phyloP scores from a whole-genome alignment of 2,329 filamentous ascomycete genomes.

The Fusarium devonianum region DNA sequence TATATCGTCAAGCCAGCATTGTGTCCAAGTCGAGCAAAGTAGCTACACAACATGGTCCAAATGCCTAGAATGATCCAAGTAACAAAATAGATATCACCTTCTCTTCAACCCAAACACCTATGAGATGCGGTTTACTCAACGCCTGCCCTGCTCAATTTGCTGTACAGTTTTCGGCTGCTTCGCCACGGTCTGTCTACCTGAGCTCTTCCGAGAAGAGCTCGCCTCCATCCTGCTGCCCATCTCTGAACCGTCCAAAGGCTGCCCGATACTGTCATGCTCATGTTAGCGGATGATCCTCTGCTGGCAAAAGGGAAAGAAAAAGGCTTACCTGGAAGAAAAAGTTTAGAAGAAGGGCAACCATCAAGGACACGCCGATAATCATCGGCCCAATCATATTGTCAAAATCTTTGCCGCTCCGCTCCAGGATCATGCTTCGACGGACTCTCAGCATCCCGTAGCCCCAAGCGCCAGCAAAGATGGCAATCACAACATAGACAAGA shows the following conservation, averaged over 20 bases:
- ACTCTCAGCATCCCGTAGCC: slow-evolving; percentile 84
- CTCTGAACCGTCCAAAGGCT: slow-evolving; percentile 43
- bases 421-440: slow-evolving; percentile 78
- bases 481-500: slow-evolving; percentile 82
- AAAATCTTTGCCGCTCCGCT: slow-evolving; percentile 90
- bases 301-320: no score
- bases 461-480: slow-evolving; percentile 84
- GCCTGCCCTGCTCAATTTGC: slow-evolving; percentile 19
- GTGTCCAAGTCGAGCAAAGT: no score
- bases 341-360: slow-evolving; percentile 81
- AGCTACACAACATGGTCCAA: no score
- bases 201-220: slow-evolving; percentile 43
- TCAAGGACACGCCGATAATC: slow-evolving; percentile 80
- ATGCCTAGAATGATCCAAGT: no score
- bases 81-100: not conserved
- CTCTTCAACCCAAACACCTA: slow-evolving; percentile 17
- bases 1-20: no score
- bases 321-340: slow-evolving; percentile 86
- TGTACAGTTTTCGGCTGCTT: slow-evolving; percentile 14
- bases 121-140: slow-evolving; percentile 27
- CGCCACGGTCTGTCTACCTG: slow-evolving; percentile 19
- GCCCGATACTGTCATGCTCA: slow-evolving; percentile 46
- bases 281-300: no score
- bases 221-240: slow-evolving; percentile 18
- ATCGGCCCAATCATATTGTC: slow-evolving; percentile 88